phyloP scores from a whole-genome alignment of 371 early-diverging fungal species.

The Racocetra persica region DNA sequence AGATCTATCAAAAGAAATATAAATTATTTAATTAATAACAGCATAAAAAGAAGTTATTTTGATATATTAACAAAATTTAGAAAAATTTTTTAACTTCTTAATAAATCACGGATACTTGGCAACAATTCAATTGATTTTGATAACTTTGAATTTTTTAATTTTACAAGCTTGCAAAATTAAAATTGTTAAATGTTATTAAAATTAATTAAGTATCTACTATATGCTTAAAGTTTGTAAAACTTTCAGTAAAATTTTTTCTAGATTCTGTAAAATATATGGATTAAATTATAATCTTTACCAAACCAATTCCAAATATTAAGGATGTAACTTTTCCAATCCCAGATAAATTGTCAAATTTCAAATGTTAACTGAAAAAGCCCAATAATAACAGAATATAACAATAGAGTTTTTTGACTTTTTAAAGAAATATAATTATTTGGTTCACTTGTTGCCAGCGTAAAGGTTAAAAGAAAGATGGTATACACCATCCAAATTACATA shows the following conservation, averaged over 20 bases:
- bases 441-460: slow-evolving; percentile 1
- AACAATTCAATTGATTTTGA: no score
- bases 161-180: not conserved
- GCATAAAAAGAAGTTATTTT: not conserved
- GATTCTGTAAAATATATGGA: not conserved
- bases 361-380: not conserved
- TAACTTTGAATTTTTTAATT: no score
- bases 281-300: slow-evolving; percentile 4
- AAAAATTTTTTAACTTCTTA: no score
- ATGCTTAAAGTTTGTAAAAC: no score
- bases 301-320: not conserved
- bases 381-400: not conserved
- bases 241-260: no score
- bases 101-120: not conserved
- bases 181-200: not conserved
- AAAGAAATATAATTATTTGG: not conserved
- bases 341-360: slow-evolving; percentile 15
- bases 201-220: no score
- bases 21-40: not conserved
- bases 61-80: not conserved
- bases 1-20: slow-evolving; percentile 3
- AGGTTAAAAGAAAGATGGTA: not conserved
- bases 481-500: not conserved
- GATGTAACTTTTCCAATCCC: not conserved
- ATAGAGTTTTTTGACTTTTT: not conserved